Evolutionary conservation across 2,329 filamentous ascomycete genomes (phyloP).

Genomic region (Camptophora hylomeconis): DNA sequence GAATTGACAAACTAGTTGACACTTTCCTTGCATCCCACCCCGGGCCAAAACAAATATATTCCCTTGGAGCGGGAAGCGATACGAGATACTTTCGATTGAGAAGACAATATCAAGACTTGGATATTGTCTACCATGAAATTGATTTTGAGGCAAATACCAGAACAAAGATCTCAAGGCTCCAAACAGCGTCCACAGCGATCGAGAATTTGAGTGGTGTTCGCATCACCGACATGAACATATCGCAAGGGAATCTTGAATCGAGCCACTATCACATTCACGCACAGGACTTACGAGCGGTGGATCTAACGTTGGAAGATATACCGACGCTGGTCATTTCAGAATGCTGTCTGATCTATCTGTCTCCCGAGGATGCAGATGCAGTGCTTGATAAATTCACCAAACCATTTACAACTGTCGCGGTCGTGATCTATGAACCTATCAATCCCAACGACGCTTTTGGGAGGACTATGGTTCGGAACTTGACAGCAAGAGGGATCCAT

Average conservation of each 20-base stretch:
- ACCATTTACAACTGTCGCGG: conserved; percentile 34
- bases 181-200: conserved; percentile 18
- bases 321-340: conserved; percentile 86
- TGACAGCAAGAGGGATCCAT: conserved; percentile 65
- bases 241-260: conserved; percentile 30
- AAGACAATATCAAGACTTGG: conserved; percentile 20
- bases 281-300: conserved; percentile 55
- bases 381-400: conserved; percentile 56
- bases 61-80: conserved; percentile 85
- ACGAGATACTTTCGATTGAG: conserved; percentile 68
- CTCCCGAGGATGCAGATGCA: conserved; percentile 46
- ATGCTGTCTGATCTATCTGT: conserved; percentile 87
- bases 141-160: conserved; percentile 69
- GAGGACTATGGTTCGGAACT: conserved; percentile 80
- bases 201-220: conserved; percentile 20
- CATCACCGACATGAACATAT: conserved; percentile 22
- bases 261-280: conserved; percentile 44
- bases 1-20: conserved; percentile 64
- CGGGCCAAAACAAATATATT: conserved; percentile 59
- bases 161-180: conserved; percentile 42
- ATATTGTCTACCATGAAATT: conserved; percentile 74
- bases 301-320: conserved; percentile 28
- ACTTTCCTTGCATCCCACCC: conserved; percentile 40
- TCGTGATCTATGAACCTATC: conserved; percentile 83
- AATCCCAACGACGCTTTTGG: conserved; percentile 76